Conservation (phyloP, 2,329 filamentous ascomycete species). For the Aspergillus persii region DNA sequence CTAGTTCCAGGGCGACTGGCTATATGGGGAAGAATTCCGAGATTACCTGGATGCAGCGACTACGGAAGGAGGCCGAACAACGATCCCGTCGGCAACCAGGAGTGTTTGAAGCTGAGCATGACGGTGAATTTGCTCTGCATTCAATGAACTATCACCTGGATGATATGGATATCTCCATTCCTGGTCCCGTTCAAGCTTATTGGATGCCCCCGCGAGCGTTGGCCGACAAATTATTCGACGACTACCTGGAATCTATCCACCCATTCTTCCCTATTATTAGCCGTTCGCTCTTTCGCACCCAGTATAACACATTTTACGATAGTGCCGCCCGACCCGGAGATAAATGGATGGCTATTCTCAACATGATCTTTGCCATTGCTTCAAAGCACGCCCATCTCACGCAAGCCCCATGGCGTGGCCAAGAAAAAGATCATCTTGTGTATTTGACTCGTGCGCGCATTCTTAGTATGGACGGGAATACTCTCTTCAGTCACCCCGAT, state of each 20-base stretch:
- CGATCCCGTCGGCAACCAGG: slow-evolving; percentile 28
- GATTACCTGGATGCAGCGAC: slow-evolving; percentile 45
- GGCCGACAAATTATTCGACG: slow-evolving; percentile 43
- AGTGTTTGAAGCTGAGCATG: slow-evolving; percentile 27
- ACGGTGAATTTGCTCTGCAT: slow-evolving; percentile 33
- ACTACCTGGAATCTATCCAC: slow-evolving; percentile 44
- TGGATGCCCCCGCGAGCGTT: slow-evolving; percentile 40
- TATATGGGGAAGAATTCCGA: slow-evolving; percentile 49
- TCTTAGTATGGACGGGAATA: slow-evolving; percentile 43
- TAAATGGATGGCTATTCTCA: slow-evolving; percentile 46
- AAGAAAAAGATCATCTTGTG: slow-evolving; percentile 43
- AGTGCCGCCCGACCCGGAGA: slow-evolving; percentile 34
- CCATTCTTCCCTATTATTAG: slow-evolving; percentile 47
- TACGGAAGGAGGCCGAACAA: slow-evolving; percentile 39
- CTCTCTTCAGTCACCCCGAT: slow-evolving; percentile 44
- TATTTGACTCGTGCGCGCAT: slow-evolving; percentile 46
- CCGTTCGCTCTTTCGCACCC: slow-evolving; percentile 38
- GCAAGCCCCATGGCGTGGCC: slow-evolving; percentile 42
- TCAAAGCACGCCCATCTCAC: slow-evolving; percentile 44
- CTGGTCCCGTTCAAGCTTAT: slow-evolving; percentile 42
- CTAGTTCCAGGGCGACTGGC: slow-evolving; percentile 37
- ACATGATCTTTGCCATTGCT: slow-evolving; percentile 47
- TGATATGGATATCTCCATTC: slow-evolving; percentile 41
- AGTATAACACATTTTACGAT: slow-evolving; percentile 42
- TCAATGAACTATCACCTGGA: slow-evolving; percentile 44